phyloP scores from a whole-genome alignment of 2,329 filamentous ascomycete species.

The Pyrenophora seminiperda region DNA sequence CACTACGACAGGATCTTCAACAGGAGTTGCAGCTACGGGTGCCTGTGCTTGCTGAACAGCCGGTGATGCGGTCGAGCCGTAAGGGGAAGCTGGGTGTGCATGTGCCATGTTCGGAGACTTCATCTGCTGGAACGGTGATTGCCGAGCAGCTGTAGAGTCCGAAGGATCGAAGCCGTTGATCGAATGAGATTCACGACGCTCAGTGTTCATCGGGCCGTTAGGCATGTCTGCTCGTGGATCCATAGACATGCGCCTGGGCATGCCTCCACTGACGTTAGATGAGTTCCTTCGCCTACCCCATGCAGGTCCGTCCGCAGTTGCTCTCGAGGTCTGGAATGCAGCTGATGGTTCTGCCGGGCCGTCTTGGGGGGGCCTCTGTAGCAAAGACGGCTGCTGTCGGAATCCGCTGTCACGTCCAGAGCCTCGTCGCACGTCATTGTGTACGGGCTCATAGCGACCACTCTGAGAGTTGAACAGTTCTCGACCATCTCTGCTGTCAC shows the following conservation, averaged over 20 bases:
- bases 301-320: constrained; percentile 65
- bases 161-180: constrained; percentile 35
- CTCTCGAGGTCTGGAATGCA: constrained; percentile 80
- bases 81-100: constrained; percentile 44
- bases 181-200: constrained; percentile 40
- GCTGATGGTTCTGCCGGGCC: constrained; percentile 81
- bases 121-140: constrained; percentile 29
- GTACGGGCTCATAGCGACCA: constrained; percentile 86
- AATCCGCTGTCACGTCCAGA: constrained; percentile 71
- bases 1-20: constrained; percentile 67
- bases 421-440: constrained; percentile 69
- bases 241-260: constrained; percentile 68
- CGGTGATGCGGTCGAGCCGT: constrained; percentile 39
- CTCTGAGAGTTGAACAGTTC: constrained; percentile 96
- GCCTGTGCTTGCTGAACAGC: constrained; percentile 29
- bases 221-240: constrained; percentile 52
- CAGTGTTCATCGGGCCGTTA: constrained; percentile 31
- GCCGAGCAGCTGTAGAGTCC: constrained; percentile 29
- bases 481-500: constrained; percentile 62
- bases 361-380: constrained; percentile 72
- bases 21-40: constrained; percentile 50
- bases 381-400: constrained; percentile 76
- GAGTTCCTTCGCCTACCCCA: constrained; percentile 82
- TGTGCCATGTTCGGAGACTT: constrained; percentile 40
- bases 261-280: constrained; percentile 88